These are phyloP conservation scores for Yamadazyma jaroonii DNA, from an alignment of 1,139 yeast genomes.

Conservation along the genomic window DNA sequence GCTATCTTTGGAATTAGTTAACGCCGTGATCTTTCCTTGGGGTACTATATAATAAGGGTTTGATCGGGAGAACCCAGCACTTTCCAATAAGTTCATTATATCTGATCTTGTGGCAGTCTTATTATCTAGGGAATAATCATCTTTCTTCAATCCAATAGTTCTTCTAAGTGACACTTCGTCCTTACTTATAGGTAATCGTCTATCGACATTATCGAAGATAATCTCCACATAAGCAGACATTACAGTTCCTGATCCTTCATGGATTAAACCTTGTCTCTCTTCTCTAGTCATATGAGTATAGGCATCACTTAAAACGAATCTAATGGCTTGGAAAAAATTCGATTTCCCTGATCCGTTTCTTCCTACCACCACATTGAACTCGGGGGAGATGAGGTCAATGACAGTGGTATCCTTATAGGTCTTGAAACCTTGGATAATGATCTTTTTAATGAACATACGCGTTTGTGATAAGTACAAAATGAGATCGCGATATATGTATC, in stretches of 20 bases:
- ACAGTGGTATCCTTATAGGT: slow-evolving; percentile 85
- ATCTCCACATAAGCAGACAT: slow-evolving; percentile 94
- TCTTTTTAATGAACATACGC: slow-evolving; percentile 40
- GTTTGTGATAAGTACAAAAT: too few relatives aligned
- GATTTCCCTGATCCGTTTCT: slow-evolving; percentile 97
- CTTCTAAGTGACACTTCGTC: slow-evolving; percentile 74
- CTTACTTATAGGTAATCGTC: slow-evolving; percentile 68
- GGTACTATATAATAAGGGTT: slow-evolving; percentile 97
- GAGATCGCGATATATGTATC: too few relatives aligned
- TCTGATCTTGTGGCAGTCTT: slow-evolving; percentile 79
- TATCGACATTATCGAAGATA: slow-evolving; percentile 76
- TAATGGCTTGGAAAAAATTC: slow-evolving; percentile 90
- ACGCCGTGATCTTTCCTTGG: slow-evolving; percentile 82
- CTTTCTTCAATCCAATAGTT: slow-evolving; percentile 90
- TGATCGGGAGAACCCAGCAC: slow-evolving; percentile 88
- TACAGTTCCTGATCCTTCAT: slow-evolving; percentile 88
- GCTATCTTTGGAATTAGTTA: slow-evolving; percentile 84
- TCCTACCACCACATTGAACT: slow-evolving; percentile 89
- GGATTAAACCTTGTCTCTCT: slow-evolving; percentile 84
- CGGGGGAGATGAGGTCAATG: slow-evolving; percentile 74
- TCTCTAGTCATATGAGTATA: slow-evolving; percentile 85
- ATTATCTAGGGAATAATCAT: slow-evolving; percentile 81
- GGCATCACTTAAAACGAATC: slow-evolving; percentile 91
- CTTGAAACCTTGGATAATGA: slow-evolving; percentile 88
- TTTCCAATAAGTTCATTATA: slow-evolving; percentile 77